Evolutionary conservation across 1,139 yeast genomes (phyloP).

Genomic region (Yamadazyma dendronema): DNA sequence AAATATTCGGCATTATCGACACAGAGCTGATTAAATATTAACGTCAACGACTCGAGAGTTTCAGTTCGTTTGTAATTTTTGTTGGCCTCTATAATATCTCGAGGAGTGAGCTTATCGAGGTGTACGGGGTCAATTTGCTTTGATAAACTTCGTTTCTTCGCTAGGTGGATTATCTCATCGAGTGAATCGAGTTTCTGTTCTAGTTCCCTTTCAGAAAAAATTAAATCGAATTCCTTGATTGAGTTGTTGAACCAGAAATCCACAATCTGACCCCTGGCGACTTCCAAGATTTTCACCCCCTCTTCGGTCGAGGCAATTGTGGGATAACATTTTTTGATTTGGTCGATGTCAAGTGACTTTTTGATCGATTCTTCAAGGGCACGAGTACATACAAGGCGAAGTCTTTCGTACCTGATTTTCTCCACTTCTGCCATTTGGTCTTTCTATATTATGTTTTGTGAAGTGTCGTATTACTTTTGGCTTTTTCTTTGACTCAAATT

Average conservation of each 20-base stretch:
- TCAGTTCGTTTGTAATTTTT: slow-evolving; percentile 22
- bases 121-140: slow-evolving; percentile 9
- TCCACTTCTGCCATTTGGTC: slow-evolving; percentile 16
- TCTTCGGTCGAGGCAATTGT: slow-evolving; percentile 46
- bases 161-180: slow-evolving; percentile 62
- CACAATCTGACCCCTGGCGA: slow-evolving; percentile 60
- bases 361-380: slow-evolving; percentile 67
- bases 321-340: slow-evolving; percentile 68
- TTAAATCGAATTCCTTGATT: slow-evolving; percentile 60
- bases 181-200: slow-evolving; percentile 57
- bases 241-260: slow-evolving; percentile 62
- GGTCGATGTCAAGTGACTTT: slow-evolving; percentile 58
- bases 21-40: slow-evolving; percentile 38
- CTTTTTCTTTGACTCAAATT: too few species aligned
- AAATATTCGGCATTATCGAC: slow-evolving; percentile 34
- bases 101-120: slow-evolving; percentile 32
- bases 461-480: too few species aligned
- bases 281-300: slow-evolving; percentile 52
- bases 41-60: slow-evolving; percentile 28
- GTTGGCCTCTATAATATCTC: slow-evolving; percentile 36
- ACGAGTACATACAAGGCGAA: slow-evolving; percentile 56
- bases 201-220: slow-evolving; percentile 62
- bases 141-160: slow-evolving; percentile 33
- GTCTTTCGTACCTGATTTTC: slow-evolving; percentile 51
- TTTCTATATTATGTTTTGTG: too few species aligned